These are phyloP conservation scores for Ramaria sp. DNA, from an alignment of 768 basidiomycete genomes.

Conservation along the genomic window DNA sequence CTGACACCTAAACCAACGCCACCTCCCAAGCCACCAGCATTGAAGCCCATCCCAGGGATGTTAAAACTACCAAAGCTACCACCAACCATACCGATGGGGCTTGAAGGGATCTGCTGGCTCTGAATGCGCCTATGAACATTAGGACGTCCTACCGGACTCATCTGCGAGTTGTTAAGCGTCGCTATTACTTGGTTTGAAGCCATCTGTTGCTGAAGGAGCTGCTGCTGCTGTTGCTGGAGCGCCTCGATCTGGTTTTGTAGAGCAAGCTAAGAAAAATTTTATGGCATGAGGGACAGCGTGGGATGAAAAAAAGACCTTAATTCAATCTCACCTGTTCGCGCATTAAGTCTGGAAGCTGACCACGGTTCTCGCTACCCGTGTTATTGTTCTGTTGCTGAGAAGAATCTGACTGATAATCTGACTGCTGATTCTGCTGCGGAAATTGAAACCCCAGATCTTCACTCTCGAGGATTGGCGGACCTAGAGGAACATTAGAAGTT, in stretches of 20 bases:
- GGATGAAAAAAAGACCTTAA: not conserved
- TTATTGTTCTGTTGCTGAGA: constrained; percentile 35
- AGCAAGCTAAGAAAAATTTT: constrained; percentile 48
- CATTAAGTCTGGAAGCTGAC: constrained; percentile 84
- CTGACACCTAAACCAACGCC: constrained; percentile 34
- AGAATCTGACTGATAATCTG: constrained; percentile 21
- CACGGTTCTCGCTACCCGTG: constrained; percentile 35
- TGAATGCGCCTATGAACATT: constrained; percentile 71
- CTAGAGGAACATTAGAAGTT: constrained; percentile 43
- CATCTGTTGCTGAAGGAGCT: constrained; percentile 81
- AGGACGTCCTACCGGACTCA: constrained; percentile 34
- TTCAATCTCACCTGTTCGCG: constrained; percentile 70
- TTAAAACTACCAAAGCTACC: constrained; percentile 27
- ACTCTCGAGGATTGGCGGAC: constrained; percentile 59
- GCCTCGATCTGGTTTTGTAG: constrained; percentile 86
- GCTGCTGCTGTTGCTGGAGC: constrained; percentile 83
- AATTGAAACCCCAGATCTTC: constrained; percentile 78
- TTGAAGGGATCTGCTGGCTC: constrained; percentile 39
- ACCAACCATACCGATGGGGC: constrained; percentile 45
- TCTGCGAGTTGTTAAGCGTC: constrained; percentile 66
- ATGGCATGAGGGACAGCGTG: not conserved
- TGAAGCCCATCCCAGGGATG: constrained; percentile 32
- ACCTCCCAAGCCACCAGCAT: constrained; percentile 61
- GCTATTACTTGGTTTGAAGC: constrained; percentile 72
- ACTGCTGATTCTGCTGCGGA: constrained; percentile 51